A percentile compares a stretch with the other conserved stretches of the same genome.
Conservation (phyloP, 768 basidiomycete species). For the Xerocomellus chrysenteron region DNA sequence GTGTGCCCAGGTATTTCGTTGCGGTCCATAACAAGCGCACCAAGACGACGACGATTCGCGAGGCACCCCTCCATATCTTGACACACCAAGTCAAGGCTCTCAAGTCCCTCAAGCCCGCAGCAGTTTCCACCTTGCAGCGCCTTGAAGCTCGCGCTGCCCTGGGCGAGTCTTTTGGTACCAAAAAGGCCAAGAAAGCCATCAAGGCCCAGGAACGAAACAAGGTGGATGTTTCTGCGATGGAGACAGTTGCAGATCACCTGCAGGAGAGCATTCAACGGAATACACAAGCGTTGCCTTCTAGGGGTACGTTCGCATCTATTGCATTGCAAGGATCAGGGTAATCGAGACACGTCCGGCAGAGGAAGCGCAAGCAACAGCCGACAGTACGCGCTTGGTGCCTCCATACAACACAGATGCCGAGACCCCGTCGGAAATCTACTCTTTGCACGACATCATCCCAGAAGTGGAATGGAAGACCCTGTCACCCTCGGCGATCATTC, state of each 20-base stretch:
- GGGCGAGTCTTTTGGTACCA: slow-evolving; percentile 92
- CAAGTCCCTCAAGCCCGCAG: slow-evolving; percentile 57
- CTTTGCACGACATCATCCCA: slow-evolving; percentile 73
- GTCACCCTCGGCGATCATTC: slow-evolving; percentile 52
- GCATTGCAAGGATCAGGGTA: neutral
- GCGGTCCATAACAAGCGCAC: slow-evolving; percentile 80
- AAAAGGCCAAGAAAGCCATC: slow-evolving; percentile 88
- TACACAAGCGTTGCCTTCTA: slow-evolving; percentile 64
- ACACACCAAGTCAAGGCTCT: slow-evolving; percentile 81
- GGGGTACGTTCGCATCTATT: slow-evolving; percentile 47
- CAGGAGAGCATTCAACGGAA: slow-evolving; percentile 80
- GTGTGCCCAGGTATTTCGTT: slow-evolving; percentile 65
- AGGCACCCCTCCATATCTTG: slow-evolving; percentile 66
- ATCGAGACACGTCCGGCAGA: slow-evolving; percentile 40
- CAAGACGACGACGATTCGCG: slow-evolving; percentile 65
- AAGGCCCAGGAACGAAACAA: slow-evolving; percentile 84
- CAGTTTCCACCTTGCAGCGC: slow-evolving; percentile 50
- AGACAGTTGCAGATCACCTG: slow-evolving; percentile 75
- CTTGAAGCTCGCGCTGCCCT: slow-evolving; percentile 71
- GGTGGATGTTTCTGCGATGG: slow-evolving; percentile 87
- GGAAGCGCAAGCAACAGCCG: slow-evolving; percentile 61
- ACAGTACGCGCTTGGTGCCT: slow-evolving; percentile 74
- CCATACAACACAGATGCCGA: slow-evolving; percentile 64
- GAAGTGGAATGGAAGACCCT: slow-evolving; percentile 79
- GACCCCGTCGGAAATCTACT: slow-evolving; percentile 72